Conservation (phyloP, 2,329 filamentous ascomycete species). For the Chlorencoelia australis region DNA sequence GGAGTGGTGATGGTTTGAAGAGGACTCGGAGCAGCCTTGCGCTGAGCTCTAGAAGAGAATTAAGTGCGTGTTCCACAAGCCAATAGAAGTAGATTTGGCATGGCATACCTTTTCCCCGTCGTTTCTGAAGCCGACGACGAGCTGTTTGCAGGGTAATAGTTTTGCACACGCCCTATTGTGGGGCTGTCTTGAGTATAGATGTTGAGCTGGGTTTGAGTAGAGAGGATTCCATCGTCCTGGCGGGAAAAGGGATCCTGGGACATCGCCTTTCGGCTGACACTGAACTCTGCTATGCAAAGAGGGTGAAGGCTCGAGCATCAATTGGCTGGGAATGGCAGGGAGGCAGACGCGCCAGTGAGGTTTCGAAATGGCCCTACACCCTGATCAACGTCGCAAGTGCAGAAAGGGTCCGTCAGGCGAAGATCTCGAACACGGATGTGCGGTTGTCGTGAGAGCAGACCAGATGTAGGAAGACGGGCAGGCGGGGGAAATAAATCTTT, state of each 20-base stretch:
- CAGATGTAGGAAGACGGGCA: conserved; percentile 3
- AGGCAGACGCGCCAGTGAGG: conserved; percentile 12
- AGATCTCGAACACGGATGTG: no score
- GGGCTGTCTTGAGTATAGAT: conserved; percentile 21
- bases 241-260: conserved; percentile 20
- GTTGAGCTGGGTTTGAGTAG: conserved; percentile 16
- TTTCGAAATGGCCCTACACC: conserved; percentile 22
- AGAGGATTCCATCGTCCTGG: conserved; percentile 22
- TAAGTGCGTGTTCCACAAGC: conserved; percentile 15
- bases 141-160: conserved; percentile 18
- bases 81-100: not conserved
- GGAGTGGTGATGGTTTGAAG: conserved; percentile 25
- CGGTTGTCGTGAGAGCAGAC: no score
- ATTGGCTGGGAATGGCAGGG: conserved; percentile 12
- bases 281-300: no score
- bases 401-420: conserved; percentile 16
- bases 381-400: conserved; percentile 25
- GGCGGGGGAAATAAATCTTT: not conserved
- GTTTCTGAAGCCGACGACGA: conserved; percentile 16
- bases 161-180: conserved; percentile 20
- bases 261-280: conserved; percentile 23
- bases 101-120: conserved; percentile 22
- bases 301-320: conserved; percentile 8
- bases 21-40: conserved; percentile 27
- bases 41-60: conserved; percentile 21